Conservation (phyloP, 306 rosid genomes). For the Vachellia pachyceras region DNA sequence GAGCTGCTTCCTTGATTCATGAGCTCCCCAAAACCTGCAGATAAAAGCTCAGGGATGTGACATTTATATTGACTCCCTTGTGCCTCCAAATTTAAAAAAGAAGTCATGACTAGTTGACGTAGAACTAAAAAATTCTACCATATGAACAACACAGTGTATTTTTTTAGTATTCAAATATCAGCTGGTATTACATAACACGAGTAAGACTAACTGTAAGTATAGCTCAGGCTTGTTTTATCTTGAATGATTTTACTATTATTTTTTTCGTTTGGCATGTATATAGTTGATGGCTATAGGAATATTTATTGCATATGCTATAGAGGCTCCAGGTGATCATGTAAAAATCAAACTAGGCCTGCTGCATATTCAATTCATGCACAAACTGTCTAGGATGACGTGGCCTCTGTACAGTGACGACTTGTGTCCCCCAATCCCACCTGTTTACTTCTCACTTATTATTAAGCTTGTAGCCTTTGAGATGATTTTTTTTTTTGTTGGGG, state of each 20-base stretch:
- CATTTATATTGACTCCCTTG: slow-evolving; percentile 5
- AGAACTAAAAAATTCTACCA: background rate
- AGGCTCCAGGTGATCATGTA: slow-evolving; percentile 22
- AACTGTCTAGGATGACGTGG: slow-evolving; percentile 48
- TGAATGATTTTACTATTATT: background rate
- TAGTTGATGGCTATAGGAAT: slow-evolving; percentile 5
- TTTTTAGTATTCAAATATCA: background rate
- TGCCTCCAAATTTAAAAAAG: slow-evolving; percentile 1
- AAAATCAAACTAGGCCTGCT: slow-evolving; percentile 40
- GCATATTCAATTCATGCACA: slow-evolving; percentile 41
- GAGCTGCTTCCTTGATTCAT: slow-evolving; percentile 37
- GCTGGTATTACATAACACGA: background rate
- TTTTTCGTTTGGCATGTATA: background rate
- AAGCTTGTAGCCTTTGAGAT: no score
- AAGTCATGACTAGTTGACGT: background rate
- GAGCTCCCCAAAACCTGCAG: slow-evolving; percentile 48
- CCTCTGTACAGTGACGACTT: slow-evolving; percentile 15
- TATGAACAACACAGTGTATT: background rate
- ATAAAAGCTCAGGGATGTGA: slow-evolving; percentile 47
- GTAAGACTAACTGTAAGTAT: background rate
- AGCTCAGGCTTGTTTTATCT: background rate
- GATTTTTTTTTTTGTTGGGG: no score
- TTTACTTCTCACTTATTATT: no score
- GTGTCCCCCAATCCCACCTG: no score
- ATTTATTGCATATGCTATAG: slow-evolving; percentile 39